Evolutionary conservation across 192 early-diverging fungal species (phyloP).

Genomic region (Geranomyces variabilis): DNA sequence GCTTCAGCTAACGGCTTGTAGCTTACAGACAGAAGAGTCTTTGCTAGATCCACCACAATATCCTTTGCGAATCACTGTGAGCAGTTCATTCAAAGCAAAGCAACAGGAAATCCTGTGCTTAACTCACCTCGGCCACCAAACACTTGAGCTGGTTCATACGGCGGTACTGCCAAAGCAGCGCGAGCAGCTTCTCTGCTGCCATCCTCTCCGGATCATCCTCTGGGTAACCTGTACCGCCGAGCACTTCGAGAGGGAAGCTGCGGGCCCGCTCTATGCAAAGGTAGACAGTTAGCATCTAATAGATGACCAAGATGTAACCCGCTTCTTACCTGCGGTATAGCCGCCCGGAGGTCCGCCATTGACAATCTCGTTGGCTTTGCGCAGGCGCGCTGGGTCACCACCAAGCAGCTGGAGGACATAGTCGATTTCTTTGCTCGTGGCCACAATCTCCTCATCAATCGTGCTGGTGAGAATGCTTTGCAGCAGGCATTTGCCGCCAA

Average conservation of each 20-base stretch:
- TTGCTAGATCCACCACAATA: conserved; percentile 25
- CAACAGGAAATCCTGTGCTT: background rate
- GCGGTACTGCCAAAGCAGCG: conserved; percentile 19
- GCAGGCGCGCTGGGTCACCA: background rate
- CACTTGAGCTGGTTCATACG: conserved; percentile 26
- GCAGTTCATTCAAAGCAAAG: background rate
- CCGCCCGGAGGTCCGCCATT: conserved; percentile 24
- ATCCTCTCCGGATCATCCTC: conserved; percentile 8
- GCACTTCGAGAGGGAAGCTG: conserved; percentile 1
- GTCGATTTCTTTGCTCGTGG: conserved; percentile 16
- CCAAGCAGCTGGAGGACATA: background rate
- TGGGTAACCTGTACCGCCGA: background rate
- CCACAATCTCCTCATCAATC: conserved; percentile 22
- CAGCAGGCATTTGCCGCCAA: conserved; percentile 26
- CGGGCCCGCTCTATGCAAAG: conserved; percentile 8
- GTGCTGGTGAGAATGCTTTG: conserved; percentile 22
- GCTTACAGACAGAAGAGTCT: conserved; percentile 14
- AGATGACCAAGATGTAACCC: background rate
- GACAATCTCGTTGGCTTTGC: conserved; percentile 7
- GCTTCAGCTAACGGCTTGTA: conserved; percentile 34
- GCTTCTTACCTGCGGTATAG: conserved; percentile 21
- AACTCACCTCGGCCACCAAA: conserved; percentile 12
- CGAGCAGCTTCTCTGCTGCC: conserved; percentile 29
- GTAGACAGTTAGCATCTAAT: background rate
- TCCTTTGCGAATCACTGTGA: conserved; percentile 13